Conservation (phyloP, 768 basidiomycete species). For the Trametes meyenii region DNA sequence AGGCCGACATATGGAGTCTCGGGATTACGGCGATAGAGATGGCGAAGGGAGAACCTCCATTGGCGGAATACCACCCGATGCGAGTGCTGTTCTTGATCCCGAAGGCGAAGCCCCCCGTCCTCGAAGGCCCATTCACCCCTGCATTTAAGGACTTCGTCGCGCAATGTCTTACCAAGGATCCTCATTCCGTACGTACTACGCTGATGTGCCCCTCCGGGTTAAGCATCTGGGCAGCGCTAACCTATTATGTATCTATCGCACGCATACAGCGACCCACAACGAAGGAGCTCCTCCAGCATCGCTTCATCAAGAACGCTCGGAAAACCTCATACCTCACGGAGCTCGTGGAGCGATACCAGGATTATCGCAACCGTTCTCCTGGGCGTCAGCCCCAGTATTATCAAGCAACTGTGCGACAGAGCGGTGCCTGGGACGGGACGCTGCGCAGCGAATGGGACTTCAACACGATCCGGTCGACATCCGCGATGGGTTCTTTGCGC, state of each 20-base stretch:
- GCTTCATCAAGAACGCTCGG: slow-evolving; percentile 84
- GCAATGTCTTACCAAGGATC: slow-evolving; percentile 92
- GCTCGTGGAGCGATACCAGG: slow-evolving; percentile 85
- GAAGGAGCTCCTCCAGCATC: slow-evolving; percentile 90
- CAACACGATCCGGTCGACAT: slow-evolving; percentile 75
- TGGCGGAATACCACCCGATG: slow-evolving; percentile 99
- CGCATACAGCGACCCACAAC: slow-evolving; percentile 78
- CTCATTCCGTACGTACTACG: slow-evolving; percentile 57
- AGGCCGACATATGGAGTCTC: slow-evolving; percentile 97
- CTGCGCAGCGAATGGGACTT: slow-evolving; percentile 96
- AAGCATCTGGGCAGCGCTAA: neutral
- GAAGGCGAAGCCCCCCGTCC: slow-evolving; percentile 88
- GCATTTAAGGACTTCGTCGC: slow-evolving; percentile 94
- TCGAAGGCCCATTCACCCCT: slow-evolving; percentile 83
- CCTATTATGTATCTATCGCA: slow-evolving; percentile 12
- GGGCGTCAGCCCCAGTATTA: slow-evolving; percentile 50
- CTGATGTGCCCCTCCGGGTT: neutral
- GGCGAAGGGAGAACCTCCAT: slow-evolving; percentile 95
- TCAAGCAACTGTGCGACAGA: slow-evolving; percentile 61
- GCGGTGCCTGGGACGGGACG: slow-evolving; percentile 74
- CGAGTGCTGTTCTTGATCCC: slow-evolving; percentile 97
- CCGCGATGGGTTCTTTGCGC: slow-evolving; percentile 78
- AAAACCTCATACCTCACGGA: slow-evolving; percentile 85
- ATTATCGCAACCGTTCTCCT: slow-evolving; percentile 66
- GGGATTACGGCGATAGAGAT: slow-evolving; percentile 99